Evolutionary conservation across 148 eudicot genomes (phyloP).

Genomic region (Hydrangea macrophylla): DNA sequence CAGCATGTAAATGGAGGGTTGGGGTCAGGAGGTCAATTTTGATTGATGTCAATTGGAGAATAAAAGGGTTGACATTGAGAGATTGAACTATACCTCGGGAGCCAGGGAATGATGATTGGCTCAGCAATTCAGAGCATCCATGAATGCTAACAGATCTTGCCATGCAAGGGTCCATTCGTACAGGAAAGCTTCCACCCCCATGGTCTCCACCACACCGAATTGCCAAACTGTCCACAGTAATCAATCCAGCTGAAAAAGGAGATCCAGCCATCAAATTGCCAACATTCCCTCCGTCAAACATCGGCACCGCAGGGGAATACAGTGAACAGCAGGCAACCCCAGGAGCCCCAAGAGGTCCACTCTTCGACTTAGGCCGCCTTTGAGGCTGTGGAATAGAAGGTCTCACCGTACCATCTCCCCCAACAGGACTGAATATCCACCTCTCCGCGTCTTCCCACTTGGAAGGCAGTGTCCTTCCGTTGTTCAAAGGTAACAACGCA

Average conservation of each 20-base stretch:
- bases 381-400: conserved; percentile 51
- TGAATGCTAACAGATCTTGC: conserved; percentile 82
- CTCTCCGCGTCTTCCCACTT: conserved; percentile 99
- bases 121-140: conserved; percentile 68
- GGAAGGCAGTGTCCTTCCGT: conserved; percentile 76
- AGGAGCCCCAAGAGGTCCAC: conserved; percentile 93
- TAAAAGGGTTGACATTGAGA: not conserved
- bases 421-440: conserved; percentile 89
- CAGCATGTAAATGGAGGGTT: too few relatives aligned
- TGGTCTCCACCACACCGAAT: conserved; percentile 22
- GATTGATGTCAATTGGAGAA: too few relatives aligned
- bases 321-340: conserved; percentile 59
- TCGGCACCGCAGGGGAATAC: conserved; percentile 59
- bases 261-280: conserved; percentile 48
- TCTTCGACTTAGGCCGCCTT: conserved; percentile 77
- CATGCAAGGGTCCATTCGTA: conserved; percentile 57
- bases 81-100: conserved; percentile 43
- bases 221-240: conserved; percentile 50
- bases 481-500: conserved; percentile 53
- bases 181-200: conserved; percentile 30
- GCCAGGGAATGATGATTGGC: conserved; percentile 42
- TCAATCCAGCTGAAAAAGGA: conserved; percentile 61
- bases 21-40: too few relatives aligned
- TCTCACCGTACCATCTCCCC: conserved; percentile 50
- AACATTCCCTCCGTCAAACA: conserved; percentile 48